Evolutionary conservation across 495 filamentous ascomycete genomes (phyloP), one percentile per base, ranked within the genome.

Genomic region (Chaetomium cochliodes): DNA sequence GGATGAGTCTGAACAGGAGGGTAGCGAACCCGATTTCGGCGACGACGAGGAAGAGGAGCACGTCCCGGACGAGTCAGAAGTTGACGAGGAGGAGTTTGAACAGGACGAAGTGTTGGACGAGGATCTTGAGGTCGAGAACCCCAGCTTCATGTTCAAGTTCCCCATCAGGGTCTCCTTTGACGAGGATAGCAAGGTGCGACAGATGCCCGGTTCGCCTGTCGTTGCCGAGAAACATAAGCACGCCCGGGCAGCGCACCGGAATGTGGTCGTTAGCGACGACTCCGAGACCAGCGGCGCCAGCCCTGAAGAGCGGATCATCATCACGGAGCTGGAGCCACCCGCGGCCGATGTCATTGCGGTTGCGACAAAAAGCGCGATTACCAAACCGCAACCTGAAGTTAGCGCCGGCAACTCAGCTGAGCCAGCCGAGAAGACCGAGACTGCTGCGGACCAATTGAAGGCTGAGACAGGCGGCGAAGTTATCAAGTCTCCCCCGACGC

Each of bases 1-100:
- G 46, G 88, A 92, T 63, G 87, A 87, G 26, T 85, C 88, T 7
- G 87, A 89, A n/a, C 84, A 88, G 53, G 83, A 85, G 30, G 77
- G 78, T 20, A 86, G 87, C 42, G 82, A 85, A 50, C 78, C 78
- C 22, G 77, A 83, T 15, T 82, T 84, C 18, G 86, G 88, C 49
- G 85, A 85, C 47, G 84, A 82, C 49, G 88, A 87, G 56, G 88
- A 87, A 49, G 81, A 82, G 11, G 83, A 81, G 42, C 80, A 82
- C 22, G 63, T 82, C 22, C 76, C 80, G 0, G 79, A 81, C 44
- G 80, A 76, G 4, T 72, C 78, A 0, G 81, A 81, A 15, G 78
- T 79, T 51, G 79, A 83, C 22, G 87, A 87, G n/a, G 81, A 79
- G 22, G 82, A 80, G 8, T 80, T 79, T 56, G 82, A 84, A 25